phyloP scores from a whole-genome alignment of 192 early-diverging fungal species.

The Linnemannia schmuckeri region DNA sequence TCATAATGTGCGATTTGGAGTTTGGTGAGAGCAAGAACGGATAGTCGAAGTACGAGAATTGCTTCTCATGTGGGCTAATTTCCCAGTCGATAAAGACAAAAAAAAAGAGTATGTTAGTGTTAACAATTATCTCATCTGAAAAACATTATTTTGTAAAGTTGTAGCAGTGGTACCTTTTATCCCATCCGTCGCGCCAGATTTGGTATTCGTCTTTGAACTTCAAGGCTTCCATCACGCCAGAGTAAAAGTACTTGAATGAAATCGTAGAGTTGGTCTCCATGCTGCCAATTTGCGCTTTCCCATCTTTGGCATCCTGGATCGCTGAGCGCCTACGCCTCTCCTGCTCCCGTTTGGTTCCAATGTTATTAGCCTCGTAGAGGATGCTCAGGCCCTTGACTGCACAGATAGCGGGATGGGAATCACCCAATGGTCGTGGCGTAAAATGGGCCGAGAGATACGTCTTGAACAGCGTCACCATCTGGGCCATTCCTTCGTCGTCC shows the following conservation, averaged over 20 bases:
- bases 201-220: constrained; percentile 87
- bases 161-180: constrained; percentile 37
- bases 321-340: constrained; percentile 44
- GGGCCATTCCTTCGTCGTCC: constrained; percentile 56
- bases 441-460: constrained; percentile 65
- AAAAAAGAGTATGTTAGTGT: constrained; percentile 18
- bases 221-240: constrained; percentile 59
- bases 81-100: constrained; percentile 10
- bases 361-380: constrained; percentile 69
- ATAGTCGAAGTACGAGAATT: constrained; percentile 79
- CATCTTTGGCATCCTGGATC: constrained; percentile 61
- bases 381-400: constrained; percentile 64
- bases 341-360: constrained; percentile 45
- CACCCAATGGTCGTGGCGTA: constrained; percentile 45
- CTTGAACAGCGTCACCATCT: constrained; percentile 62
- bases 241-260: constrained; percentile 52
- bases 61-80: constrained; percentile 42
- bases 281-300: not conserved
- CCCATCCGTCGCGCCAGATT: constrained; percentile 72
- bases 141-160: not conserved
- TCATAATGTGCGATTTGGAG: constrained; percentile 77
- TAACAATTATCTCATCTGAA: not conserved
- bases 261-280: constrained; percentile 36
- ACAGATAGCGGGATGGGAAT: constrained; percentile 63
- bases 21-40: constrained; percentile 78